Evolutionary conservation across 2,329 filamentous ascomycete species (phyloP).

Genomic region (Aspergillus sp.): DNA sequence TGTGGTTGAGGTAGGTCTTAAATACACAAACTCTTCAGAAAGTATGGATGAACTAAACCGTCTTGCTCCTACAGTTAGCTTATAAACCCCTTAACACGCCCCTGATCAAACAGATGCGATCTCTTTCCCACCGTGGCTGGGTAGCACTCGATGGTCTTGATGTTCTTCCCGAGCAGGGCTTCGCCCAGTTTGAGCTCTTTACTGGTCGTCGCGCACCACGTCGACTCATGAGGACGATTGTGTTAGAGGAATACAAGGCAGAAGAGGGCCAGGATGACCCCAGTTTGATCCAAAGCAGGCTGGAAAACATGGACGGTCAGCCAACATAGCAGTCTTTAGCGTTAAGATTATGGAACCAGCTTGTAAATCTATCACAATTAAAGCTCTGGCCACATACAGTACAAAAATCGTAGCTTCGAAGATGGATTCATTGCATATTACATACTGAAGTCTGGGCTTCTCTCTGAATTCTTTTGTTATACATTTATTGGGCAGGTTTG

Average conservation of each 20-base stretch:
- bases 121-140: conserved; percentile 31
- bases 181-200: conserved; percentile 36
- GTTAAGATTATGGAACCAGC: background rate
- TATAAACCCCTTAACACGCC: conserved; percentile 36
- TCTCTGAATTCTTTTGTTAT: too few relatives aligned
- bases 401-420: too few relatives aligned
- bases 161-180: conserved; percentile 34
- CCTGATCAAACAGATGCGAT: conserved; percentile 31
- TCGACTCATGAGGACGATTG: conserved; percentile 31
- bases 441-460: too few relatives aligned
- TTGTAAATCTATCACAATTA: background rate
- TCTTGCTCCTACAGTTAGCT: conserved; percentile 21
- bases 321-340: conserved; percentile 20
- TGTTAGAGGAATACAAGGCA: conserved; percentile 28
- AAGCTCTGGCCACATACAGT: too few relatives aligned
- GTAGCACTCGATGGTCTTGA: conserved; percentile 35
- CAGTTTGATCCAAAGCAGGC: conserved; percentile 21
- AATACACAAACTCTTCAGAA: background rate
- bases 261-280: conserved; percentile 29
- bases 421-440: too few relatives aligned
- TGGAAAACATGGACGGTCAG: conserved; percentile 27
- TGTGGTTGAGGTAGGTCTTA: conserved; percentile 31
- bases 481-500: too few relatives aligned
- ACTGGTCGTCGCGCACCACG: conserved; percentile 34
- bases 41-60: background rate